A percentile compares a stretch with the other conserved stretches of the same genome.
Evolutionary conservation across 192 early-diverging fungal species (phyloP).

Genomic region (Backusella mclennaniae): DNA sequence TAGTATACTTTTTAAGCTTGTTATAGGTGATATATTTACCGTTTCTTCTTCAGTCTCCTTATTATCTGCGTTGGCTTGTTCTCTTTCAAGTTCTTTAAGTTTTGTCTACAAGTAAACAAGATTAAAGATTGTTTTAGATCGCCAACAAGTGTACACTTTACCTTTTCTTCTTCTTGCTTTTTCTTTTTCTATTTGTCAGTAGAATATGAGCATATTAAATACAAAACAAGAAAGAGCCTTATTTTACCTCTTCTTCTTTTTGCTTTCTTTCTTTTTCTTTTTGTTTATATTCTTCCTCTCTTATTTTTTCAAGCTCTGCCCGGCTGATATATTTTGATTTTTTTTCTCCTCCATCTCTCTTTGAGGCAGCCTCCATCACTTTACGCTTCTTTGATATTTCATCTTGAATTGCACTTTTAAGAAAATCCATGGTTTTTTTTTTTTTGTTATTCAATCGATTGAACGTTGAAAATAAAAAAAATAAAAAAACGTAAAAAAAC

Average conservation of each 20-base stretch:
- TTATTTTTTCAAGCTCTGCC: slow-evolving; percentile 71
- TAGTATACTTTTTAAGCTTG: not conserved
- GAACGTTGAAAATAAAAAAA: not conserved
- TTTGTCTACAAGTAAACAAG: not conserved
- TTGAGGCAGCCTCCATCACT: slow-evolving; percentile 35
- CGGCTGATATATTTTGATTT: slow-evolving; percentile 84
- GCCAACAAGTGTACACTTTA: slow-evolving; percentile 7
- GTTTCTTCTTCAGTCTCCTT: slow-evolving; percentile 11
- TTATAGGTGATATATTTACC: not conserved
- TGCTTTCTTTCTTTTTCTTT: slow-evolving; percentile 54
- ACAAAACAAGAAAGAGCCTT: not conserved
- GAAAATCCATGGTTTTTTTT: slow-evolving; percentile 26
- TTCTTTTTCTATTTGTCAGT: slow-evolving; percentile 6
- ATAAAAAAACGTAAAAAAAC: not conserved
- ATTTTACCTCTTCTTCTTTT: slow-evolving; percentile 45
- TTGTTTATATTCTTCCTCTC: slow-evolving; percentile 54
- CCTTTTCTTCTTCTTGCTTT: slow-evolving; percentile 18
- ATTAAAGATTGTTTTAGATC: not conserved
- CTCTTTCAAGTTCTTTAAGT: slow-evolving; percentile 26
- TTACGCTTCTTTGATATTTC: slow-evolving; percentile 79
- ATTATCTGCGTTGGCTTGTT: slow-evolving; percentile 20
- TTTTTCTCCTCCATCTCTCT: slow-evolving; percentile 18
- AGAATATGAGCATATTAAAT: not conserved
- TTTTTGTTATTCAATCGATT: not conserved
- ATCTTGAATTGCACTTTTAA: slow-evolving; percentile 51